These are phyloP conservation scores for Backusella parvicylindrica DNA, from an alignment of 192 early-diverging fungal genomes.

Conservation along the genomic window DNA sequence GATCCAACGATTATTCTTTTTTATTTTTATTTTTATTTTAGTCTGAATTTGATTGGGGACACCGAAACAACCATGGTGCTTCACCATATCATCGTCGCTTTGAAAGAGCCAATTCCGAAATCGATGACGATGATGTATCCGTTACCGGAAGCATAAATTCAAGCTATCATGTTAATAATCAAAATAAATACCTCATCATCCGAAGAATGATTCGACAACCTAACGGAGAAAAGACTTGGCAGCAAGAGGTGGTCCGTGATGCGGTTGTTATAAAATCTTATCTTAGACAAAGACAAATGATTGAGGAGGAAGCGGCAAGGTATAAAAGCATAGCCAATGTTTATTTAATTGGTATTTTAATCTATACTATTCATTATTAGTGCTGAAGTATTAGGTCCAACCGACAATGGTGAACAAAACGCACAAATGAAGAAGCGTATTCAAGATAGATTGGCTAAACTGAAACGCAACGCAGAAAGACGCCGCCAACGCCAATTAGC, in stretches of 20 bases:
- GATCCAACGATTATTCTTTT: neutral
- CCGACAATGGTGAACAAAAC: constrained; percentile 57
- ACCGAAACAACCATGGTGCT: neutral
- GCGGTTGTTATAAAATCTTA: constrained; percentile 87
- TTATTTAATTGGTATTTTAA: too few species aligned
- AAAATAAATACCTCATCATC: constrained; percentile 63
- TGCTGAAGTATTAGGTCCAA: constrained; percentile 48
- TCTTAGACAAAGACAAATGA: constrained; percentile 75
- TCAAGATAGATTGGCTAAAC: constrained; percentile 54
- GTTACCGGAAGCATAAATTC: constrained; percentile 52
- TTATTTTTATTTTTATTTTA: neutral
- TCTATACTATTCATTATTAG: too few species aligned
- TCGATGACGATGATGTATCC: constrained; percentile 53
- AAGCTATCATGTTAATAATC: constrained; percentile 47
- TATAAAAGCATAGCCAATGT: neutral
- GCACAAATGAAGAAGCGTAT: constrained; percentile 57
- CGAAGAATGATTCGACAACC: constrained; percentile 47
- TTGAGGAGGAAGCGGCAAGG: constrained; percentile 61
- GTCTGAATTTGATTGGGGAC: constrained; percentile 16
- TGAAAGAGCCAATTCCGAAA: constrained; percentile 25
- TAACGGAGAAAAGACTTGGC: constrained; percentile 69
- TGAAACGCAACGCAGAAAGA: constrained; percentile 64
- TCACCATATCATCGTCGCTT: constrained; percentile 15
- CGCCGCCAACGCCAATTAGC: constrained; percentile 48
- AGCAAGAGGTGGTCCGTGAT: constrained; percentile 80